phyloP scores from a whole-genome alignment of 2,329 filamentous ascomycete genomes.

The Diplodia intermedia region DNA sequence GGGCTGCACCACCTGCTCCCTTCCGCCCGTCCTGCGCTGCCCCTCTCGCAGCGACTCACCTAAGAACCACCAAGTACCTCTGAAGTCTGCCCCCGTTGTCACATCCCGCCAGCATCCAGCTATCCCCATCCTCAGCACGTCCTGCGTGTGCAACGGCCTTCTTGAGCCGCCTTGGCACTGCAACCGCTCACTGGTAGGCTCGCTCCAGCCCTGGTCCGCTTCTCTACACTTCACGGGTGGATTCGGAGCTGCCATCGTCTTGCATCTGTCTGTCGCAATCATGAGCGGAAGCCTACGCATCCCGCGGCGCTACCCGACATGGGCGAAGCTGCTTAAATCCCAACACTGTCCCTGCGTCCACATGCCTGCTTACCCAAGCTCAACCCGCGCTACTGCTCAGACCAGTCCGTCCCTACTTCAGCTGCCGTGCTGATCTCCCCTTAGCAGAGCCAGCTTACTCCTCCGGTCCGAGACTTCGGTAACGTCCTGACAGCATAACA shows the following conservation, averaged over 20 bases:
- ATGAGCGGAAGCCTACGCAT: background rate
- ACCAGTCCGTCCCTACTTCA: conserved; percentile 3
- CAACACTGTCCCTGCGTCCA: conserved; percentile 27
- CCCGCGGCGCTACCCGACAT: conserved; percentile 9
- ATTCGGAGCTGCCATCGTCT: background rate
- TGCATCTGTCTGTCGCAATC: background rate
- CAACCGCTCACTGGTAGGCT: conserved; percentile 12
- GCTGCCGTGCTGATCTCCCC: conserved; percentile 23
- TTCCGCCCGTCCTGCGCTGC: background rate
- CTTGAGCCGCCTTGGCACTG: conserved; percentile 8
- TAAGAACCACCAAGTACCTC: background rate
- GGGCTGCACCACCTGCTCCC: background rate
- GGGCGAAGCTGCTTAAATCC: conserved; percentile 19
- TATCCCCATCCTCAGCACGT: background rate
- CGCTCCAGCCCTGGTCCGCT: conserved; percentile 2
- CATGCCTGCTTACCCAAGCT: conserved; percentile 24
- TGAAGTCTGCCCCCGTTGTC: background rate
- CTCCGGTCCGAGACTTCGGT: conserved; percentile 19
- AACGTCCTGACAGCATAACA: background rate
- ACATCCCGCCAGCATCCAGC: background rate
- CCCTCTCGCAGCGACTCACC: background rate
- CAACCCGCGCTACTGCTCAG: conserved; percentile 8
- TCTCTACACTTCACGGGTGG: conserved; percentile 6
- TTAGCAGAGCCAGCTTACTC: conserved; percentile 12
- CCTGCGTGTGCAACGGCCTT: background rate